Evolutionary conservation across 176 grass and related monocot species (phyloP), one percentile per base, ranked within the genome.

Genomic region (Elymus sibiricus): DNA sequence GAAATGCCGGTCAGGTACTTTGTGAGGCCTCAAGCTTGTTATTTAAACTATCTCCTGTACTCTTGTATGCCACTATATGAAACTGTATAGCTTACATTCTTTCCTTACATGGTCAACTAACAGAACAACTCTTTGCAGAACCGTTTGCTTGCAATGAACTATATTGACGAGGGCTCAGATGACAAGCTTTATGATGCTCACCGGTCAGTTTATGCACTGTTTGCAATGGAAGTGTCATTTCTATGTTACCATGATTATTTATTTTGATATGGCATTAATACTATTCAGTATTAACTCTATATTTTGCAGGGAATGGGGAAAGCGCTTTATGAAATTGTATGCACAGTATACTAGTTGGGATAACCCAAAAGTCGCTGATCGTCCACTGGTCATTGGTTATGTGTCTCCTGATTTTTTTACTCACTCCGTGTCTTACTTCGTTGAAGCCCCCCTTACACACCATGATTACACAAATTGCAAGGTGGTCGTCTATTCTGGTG

Each of bases 391-490:
- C 39, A 88, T 99, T 24, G 97, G 97, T 75, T 99, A 99, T 83
- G 80, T 97, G 9, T 99, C 97, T 32, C 97, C 97, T 70, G 97
- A 99, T 90, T 99, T 97, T 81, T 99, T 99, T 88, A 99, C 97
- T 56, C 97, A 99, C 72, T 99, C 97, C 21, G 97, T 99, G 29
- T 99, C 97, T 2, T 99, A 99, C 87, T 99, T 99, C 85, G 92
- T 99, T 85, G 97, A 99, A 88, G 97, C 97, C 13, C 97, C 97
- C 32, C 90, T 99, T 82, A 80, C 90, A 73, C 84, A 91, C 78
- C 94, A 99, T 85, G 94, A 99, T 49, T 93, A 93, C 83, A 80
- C 82, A 85, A 91, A 88, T 69, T 99, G 71, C 86, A 99, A 94
- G 82, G 90, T 99, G 77, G 82, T 99, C 82, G 92, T 99, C 34